These are phyloP conservation scores for Vitis vinifera DNA, from an alignment of 164 flowering plant species.

Conservation along the genomic window ASM3070453v1 NC_081805.1:27040501-27041000, in stretches of 20 bases:
- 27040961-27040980: no score
- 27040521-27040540: background rate
- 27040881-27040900: no score
- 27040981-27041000: no score
- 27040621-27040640: conserved; percentile 52
- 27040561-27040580: background rate
- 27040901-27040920: no score
- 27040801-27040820: conserved; percentile 98
- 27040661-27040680: conserved; percentile 74
- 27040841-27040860: conserved; percentile 79
- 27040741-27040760: background rate
- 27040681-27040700: conserved; percentile 90
- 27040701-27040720: conserved; percentile 94
- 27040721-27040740: conserved; percentile 2
- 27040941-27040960: no score
- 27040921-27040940: no score
- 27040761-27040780: conserved; percentile 1
- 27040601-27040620: conserved; percentile 68
- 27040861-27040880: background rate
- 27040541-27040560: background rate
- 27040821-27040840: conserved; percentile 97
- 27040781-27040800: conserved; percentile 80
- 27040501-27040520: background rate
- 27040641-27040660: conserved; percentile 83
- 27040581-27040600: conserved; percentile 9